These are phyloP conservation scores for Pseudophaeomoniella oleicola DNA, from an alignment of 2,329 filamentous ascomycete genomes.

Conservation along the genomic window DNA sequence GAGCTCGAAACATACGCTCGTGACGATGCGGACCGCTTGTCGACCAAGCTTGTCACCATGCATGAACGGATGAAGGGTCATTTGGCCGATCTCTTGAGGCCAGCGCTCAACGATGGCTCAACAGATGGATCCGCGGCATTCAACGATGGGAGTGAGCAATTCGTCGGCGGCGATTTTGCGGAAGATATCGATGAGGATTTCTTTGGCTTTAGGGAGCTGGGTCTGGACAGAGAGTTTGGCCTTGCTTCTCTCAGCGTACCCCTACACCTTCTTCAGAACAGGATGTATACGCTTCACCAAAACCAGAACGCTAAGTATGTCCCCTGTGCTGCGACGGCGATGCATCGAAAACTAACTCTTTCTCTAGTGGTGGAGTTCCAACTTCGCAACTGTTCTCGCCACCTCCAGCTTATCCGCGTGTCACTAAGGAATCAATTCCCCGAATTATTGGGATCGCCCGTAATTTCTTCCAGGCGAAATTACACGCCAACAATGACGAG, in stretches of 20 bases:
- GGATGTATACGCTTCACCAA: constrained; percentile 64
- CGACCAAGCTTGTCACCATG: constrained; percentile 62
- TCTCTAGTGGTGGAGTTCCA: constrained; percentile 6
- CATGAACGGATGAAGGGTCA: constrained; percentile 93
- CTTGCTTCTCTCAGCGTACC: constrained; percentile 80
- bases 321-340: constrained; percentile 1
- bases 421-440: constrained; percentile 64
- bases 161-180: constrained; percentile 90
- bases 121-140: constrained; percentile 81
- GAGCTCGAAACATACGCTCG: constrained; percentile 73
- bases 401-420: constrained; percentile 58
- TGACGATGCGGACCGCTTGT: constrained; percentile 81
- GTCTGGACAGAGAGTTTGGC: constrained; percentile 81
- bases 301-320: constrained; percentile 50
- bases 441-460: constrained; percentile 76
- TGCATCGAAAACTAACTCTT: constrained; percentile 3
- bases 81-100: constrained; percentile 81
- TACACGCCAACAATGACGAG: constrained; percentile 70
- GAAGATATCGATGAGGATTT: constrained; percentile 98
- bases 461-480: constrained; percentile 80
- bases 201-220: constrained; percentile 93
- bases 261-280: constrained; percentile 80
- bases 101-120: constrained; percentile 67
- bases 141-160: constrained; percentile 93
- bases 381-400: constrained; percentile 37